Conservation (phyloP, 2,329 filamentous ascomycete species). For the Alternaria sp. region DNA sequence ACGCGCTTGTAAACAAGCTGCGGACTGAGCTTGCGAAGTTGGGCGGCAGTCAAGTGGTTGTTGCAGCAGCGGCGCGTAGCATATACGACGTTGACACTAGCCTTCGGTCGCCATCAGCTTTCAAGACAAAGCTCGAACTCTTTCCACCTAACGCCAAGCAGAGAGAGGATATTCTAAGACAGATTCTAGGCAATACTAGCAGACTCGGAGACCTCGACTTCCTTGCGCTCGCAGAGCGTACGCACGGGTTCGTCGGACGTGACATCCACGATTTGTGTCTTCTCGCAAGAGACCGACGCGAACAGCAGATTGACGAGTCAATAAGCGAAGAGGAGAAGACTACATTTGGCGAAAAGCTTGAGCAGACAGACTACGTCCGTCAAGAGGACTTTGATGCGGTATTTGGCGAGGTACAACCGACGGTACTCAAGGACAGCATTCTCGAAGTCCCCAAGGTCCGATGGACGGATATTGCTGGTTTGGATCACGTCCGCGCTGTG, state of each 20-base stretch:
- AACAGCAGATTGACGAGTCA: slow-evolving; percentile 28
- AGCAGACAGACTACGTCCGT: slow-evolving; percentile 33
- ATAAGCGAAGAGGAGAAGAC: slow-evolving; percentile 37
- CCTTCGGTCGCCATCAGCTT: slow-evolving; percentile 70
- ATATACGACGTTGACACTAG: slow-evolving; percentile 74
- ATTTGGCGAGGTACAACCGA: slow-evolving; percentile 74
- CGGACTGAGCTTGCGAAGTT: slow-evolving; percentile 60
- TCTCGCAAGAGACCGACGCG: slow-evolving; percentile 57
- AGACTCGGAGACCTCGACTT: slow-evolving; percentile 58
- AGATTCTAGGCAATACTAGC: slow-evolving; percentile 57
- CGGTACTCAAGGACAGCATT: slow-evolving; percentile 88
- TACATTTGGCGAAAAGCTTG: slow-evolving; percentile 29
- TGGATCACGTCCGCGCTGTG: slow-evolving; percentile 73
- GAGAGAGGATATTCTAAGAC: slow-evolving; percentile 75
- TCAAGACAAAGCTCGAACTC: slow-evolving; percentile 74
- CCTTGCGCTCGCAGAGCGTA: slow-evolving; percentile 71
- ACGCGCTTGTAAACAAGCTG: slow-evolving; percentile 36
- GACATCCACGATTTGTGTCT: slow-evolving; percentile 75
- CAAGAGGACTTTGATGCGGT: slow-evolving; percentile 69
- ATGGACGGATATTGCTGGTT: slow-evolving; percentile 90
- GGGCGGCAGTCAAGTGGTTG: slow-evolving; percentile 67
- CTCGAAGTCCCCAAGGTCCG: slow-evolving; percentile 84
- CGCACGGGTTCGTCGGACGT: slow-evolving; percentile 84
- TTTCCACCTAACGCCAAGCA: slow-evolving; percentile 77
- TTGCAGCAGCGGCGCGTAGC: slow-evolving; percentile 78